Conservation (phyloP, 148 eudicot genomes). For the Vaccinium myrtillus region DNA sequence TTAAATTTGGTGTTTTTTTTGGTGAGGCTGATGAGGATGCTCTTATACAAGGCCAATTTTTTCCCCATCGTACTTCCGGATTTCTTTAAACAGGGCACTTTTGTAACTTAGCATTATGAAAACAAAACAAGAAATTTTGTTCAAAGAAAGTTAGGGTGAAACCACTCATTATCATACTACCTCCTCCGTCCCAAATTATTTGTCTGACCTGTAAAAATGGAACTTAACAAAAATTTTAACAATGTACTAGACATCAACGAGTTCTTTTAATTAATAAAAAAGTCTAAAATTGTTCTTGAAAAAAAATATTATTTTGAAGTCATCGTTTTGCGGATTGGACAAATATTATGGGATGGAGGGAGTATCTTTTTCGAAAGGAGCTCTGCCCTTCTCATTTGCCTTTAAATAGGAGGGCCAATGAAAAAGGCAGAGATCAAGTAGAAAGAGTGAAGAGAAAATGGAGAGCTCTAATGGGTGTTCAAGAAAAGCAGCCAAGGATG, state of each 20-base stretch:
- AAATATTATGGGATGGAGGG: too few relatives aligned
- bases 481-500: conserved; percentile 40
- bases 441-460: conserved; percentile 20
- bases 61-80: neutral
- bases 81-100: neutral
- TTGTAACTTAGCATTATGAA: neutral
- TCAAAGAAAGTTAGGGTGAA: neutral
- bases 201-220: too few relatives aligned
- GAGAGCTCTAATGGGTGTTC: conserved; percentile 24
- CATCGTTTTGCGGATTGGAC: too few relatives aligned
- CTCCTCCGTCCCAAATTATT: too few relatives aligned
- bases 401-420: conserved; percentile 16
- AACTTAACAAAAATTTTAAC: too few relatives aligned
- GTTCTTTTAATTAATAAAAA: too few relatives aligned
- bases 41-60: neutral
- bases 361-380: too few relatives aligned
- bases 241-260: too few relatives aligned
- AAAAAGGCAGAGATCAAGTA: neutral
- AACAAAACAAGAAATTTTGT: neutral
- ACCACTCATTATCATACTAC: neutral
- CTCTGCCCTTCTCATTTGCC: neutral
- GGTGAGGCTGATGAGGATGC: too few relatives aligned
- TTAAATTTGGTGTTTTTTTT: too few relatives aligned
- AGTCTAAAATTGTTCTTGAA: too few relatives aligned
- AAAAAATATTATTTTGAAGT: too few relatives aligned